Evolutionary conservation across 2,329 filamentous ascomycete species (phyloP).

Genomic region (Phaeomoniella chlamydospora): DNA sequence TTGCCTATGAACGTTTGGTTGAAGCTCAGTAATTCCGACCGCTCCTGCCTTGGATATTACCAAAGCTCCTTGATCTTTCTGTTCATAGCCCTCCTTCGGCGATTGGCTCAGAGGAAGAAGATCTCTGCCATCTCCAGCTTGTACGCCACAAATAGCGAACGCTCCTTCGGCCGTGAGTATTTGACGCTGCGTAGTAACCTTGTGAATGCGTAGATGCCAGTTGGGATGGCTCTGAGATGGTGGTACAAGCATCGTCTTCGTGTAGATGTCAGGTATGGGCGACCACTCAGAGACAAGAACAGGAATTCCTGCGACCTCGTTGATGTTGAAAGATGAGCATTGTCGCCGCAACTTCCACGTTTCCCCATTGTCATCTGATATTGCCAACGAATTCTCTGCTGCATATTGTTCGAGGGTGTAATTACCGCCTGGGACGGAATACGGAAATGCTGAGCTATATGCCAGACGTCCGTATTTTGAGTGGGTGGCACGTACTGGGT

Average conservation of each 20-base stretch:
- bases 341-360: conserved; percentile 64
- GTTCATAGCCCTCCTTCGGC: conserved; percentile 26
- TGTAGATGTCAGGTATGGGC: conserved; percentile 53
- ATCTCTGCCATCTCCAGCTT: conserved; percentile 43
- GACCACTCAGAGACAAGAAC: conserved; percentile 57
- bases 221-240: conserved; percentile 43
- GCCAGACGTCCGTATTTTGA: conserved; percentile 71
- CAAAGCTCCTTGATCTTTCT: conserved; percentile 19
- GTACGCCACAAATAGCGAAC: conserved; percentile 53
- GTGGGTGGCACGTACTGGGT: conserved; percentile 67
- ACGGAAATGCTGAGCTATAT: conserved; percentile 61
- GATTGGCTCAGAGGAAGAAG: conserved; percentile 25
- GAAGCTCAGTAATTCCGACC: conserved; percentile 34
- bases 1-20: conserved; percentile 22
- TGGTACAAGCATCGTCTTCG: conserved; percentile 52
- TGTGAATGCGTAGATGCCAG: conserved; percentile 57
- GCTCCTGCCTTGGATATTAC: conserved; percentile 34
- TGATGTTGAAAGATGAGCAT: conserved; percentile 49
- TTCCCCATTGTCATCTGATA: conserved; percentile 65
- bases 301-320: conserved; percentile 37
- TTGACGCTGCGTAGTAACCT: conserved; percentile 39
- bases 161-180: conserved; percentile 61
- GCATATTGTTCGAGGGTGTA: conserved; percentile 67
- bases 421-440: conserved; percentile 61
- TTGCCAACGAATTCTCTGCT: conserved; percentile 58